Base-by-base conservation (phyloP, 305 asterid genomes). In the Rubia peregrina region DNA sequence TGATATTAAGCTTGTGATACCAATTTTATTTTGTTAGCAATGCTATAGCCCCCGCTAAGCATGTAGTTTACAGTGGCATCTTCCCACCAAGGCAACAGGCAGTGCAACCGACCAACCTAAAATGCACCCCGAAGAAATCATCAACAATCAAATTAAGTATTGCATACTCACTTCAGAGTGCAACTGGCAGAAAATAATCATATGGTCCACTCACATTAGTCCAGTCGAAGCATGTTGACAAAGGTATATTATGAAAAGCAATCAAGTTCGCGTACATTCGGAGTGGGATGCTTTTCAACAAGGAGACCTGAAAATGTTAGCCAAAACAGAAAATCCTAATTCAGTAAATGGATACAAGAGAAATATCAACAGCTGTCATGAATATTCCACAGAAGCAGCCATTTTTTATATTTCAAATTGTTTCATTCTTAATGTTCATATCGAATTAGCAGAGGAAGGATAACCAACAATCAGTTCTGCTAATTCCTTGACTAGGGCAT, bases 51-150 rank as follows among this genome's bases (percentile, higher is more conserved):
- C 22, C 97, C 97, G 62, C 96, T 89, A 55, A 87, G 83, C 95
- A 91, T 88, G 68, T 83, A 91, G 73, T 84, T 78, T 9, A 89
- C 96, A 0, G 89, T 91, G 33, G 93, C 87, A 72, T 87, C 93
- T 79, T 91, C 93, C 97, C 97, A 91, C 97, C 97, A 91, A 10
- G 97, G 96, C 80, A 89, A 74, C 69, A 87, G 86, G 80, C 97
- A 91, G 78, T 91, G 97, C 44, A 91, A 86, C 30, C 95, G 91
- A 16, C 90, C 90, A 61, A 91, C 90, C 97, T 91, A 80, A 72
- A 59, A 16, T 41, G 68, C 21, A 69, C 72, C 19, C 73, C 74
- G 57, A 69, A 63, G 53, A 38, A 36, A 42, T 51, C 56, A 30
- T 65, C 53, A 75, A 60, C 57, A 1, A 21, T 4, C 43, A 21